Conservation (phyloP, 306 rosid species). For the Gastrolobium villosum region DNA sequence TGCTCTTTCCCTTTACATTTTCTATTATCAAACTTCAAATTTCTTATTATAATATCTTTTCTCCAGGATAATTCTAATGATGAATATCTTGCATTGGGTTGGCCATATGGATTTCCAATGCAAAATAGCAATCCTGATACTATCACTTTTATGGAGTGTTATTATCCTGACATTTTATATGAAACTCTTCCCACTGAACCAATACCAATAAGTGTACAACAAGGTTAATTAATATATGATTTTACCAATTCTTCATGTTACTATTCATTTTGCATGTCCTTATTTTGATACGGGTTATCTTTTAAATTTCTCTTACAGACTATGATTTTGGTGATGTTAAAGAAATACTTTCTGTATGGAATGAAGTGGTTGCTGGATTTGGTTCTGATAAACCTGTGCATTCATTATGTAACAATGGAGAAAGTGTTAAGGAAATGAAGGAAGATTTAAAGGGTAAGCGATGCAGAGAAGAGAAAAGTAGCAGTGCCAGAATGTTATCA, state of each 20-base stretch:
- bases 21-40: not conserved
- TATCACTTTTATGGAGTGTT: slow-evolving; percentile 47
- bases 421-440: slow-evolving; percentile 4
- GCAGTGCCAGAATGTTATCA: slow-evolving; percentile 51
- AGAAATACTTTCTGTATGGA: slow-evolving; percentile 37
- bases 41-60: slow-evolving; percentile 8
- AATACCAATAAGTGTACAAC: slow-evolving; percentile 40
- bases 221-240: slow-evolving; percentile 43
- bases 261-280: not conserved
- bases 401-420: slow-evolving; percentile 35
- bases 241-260: not conserved
- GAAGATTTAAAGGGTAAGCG: slow-evolving; percentile 36
- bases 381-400: slow-evolving; percentile 32
- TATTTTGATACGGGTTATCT: not conserved
- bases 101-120: slow-evolving; percentile 52
- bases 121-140: slow-evolving; percentile 50
- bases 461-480: slow-evolving; percentile 39
- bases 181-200: slow-evolving; percentile 49
- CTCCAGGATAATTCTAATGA: slow-evolving; percentile 42
- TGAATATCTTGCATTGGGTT: slow-evolving; percentile 44
- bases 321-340: slow-evolving; percentile 43
- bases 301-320: slow-evolving; percentile 42
- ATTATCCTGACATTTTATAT: slow-evolving; percentile 44
- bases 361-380: slow-evolving; percentile 39
- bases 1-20: not conserved